Percentiles rank a stretch among this genome's conserved stretches.
Evolutionary conservation across 2,329 filamentous ascomycete genomes (phyloP).

Genomic region (Elsinoe fawcettii): DNA sequence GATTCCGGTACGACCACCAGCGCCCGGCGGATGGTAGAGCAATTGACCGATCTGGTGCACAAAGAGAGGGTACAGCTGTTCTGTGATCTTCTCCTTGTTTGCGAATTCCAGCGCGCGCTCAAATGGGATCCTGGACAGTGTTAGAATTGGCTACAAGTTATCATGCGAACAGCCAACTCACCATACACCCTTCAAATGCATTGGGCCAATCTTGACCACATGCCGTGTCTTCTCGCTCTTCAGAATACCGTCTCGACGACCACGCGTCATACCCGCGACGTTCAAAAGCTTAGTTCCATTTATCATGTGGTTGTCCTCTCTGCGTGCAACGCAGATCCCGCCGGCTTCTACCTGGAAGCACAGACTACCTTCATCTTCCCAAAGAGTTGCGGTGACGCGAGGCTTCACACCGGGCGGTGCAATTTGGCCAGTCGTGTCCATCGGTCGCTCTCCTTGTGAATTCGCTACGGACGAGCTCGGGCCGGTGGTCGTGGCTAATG

Average conservation of each 20-base stretch:
- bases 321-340: conserved; percentile 86
- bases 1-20: conserved; percentile 60
- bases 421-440: conserved; percentile 85
- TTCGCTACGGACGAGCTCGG: not conserved
- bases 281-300: conserved; percentile 96
- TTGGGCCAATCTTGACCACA: conserved; percentile 97
- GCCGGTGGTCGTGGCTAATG: not conserved
- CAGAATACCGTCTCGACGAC: conserved; percentile 86
- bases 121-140: conserved; percentile 76
- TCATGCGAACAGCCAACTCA: too few relatives aligned
- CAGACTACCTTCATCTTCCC: conserved; percentile 95
- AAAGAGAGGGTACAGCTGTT: conserved; percentile 88
- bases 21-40: conserved; percentile 80
- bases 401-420: conserved; percentile 94
- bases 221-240: conserved; percentile 97
- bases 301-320: conserved; percentile 99
- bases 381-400: conserved; percentile 87
- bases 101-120: conserved; percentile 96
- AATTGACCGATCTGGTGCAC: conserved; percentile 94
- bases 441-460: not conserved
- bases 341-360: conserved; percentile 97
- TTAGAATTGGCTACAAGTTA: too few relatives aligned
- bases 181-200: conserved; percentile 98
- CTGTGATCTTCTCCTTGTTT: conserved; percentile 99
- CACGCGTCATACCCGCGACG: conserved; percentile 95